Evolutionary conservation across 495 filamentous ascomycete species (phyloP), one percentile per base, ranked within the genome.

Genomic region (Gamarada debralockiae): DNA sequence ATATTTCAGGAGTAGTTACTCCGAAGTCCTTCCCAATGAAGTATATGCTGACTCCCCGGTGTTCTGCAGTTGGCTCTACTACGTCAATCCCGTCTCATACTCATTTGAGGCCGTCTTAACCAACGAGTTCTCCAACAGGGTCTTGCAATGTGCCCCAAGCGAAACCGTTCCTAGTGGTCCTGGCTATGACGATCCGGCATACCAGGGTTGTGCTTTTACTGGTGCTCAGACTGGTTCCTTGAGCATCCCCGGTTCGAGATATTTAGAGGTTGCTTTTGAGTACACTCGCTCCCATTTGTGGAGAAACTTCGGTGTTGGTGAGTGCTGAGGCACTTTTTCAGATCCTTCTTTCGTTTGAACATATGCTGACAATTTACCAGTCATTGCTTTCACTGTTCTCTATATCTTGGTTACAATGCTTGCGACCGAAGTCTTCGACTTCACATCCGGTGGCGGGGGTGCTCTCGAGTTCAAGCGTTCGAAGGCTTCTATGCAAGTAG

Each of bases 221-320:
- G 85, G 85, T 3, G 74, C 82, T 20, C 48, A 68, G 7, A 53
- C 74, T 12, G 70, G 70, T 8, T 65, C 64, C 13, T 39, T 50
- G 6, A 37, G 39, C 12, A 74, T 92, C 12, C 53, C 71, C 2
- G 89, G 89, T 0, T 65, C 72, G 15, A 71, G 72, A 17, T 92
- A 90, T 57, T 55, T 92, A 18, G 58, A 65, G 10, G 60, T 64
- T 1, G 70, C 72, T 6, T 82, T 80, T 56, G 68, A 76, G 25
- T 92, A 90, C 61, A 77, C 71, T 3, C 78, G 82, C 1, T 59
- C 65, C 13, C 76, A 93, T 59, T 65, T 91, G 15, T 93, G 89
- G 89, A 83, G 87, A 15, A 91, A 93, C 63, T 89, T 87, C 61
- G 87, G 84, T 43, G 83, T 91, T 17, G 58, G 45, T 48, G 13